These are phyloP conservation scores for Leccinum subrobustum DNA, from an alignment of 1,284 basidiomycete genomes.

Conservation along the genomic window DNA sequence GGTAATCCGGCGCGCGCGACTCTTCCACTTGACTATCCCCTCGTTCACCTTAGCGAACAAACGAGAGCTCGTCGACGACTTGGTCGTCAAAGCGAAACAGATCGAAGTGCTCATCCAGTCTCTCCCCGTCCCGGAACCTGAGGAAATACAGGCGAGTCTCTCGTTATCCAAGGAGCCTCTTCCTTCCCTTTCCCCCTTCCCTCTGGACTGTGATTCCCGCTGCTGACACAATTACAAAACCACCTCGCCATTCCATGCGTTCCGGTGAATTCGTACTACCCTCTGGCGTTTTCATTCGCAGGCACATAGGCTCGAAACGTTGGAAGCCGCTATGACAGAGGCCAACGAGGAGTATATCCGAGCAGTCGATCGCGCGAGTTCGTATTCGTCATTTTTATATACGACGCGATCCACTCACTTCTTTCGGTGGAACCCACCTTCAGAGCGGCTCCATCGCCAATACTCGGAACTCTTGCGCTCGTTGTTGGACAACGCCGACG, in stretches of 20 bases:
- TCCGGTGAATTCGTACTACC: neutral
- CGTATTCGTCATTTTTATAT: constrained; percentile 29
- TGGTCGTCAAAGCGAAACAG: constrained; percentile 82
- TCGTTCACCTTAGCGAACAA: constrained; percentile 56
- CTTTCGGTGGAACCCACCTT: neutral
- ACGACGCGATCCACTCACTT: neutral
- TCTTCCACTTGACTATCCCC: too few relatives aligned
- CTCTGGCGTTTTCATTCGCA: constrained; percentile 26
- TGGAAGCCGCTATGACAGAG: constrained; percentile 65
- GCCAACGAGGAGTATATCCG: constrained; percentile 73
- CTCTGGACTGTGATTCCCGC: neutral
- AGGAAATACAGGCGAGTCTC: constrained; percentile 61
- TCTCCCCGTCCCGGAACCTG: constrained; percentile 69
- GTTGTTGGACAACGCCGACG: constrained; percentile 58
- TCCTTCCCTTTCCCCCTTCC: neutral
- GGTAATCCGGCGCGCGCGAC: neutral
- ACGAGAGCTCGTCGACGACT: constrained; percentile 74
- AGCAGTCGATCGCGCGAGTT: constrained; percentile 74
- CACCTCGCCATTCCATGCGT: neutral
- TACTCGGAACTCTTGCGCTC: constrained; percentile 57
- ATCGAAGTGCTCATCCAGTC: constrained; percentile 78
- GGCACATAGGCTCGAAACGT: constrained; percentile 59
- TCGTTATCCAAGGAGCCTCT: neutral
- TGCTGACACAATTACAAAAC: neutral
- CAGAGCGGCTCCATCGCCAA: constrained; percentile 62